Evolutionary conservation across 1,284 basidiomycete species (phyloP).

Genomic region (Apiotrichum laibachii): DNA sequence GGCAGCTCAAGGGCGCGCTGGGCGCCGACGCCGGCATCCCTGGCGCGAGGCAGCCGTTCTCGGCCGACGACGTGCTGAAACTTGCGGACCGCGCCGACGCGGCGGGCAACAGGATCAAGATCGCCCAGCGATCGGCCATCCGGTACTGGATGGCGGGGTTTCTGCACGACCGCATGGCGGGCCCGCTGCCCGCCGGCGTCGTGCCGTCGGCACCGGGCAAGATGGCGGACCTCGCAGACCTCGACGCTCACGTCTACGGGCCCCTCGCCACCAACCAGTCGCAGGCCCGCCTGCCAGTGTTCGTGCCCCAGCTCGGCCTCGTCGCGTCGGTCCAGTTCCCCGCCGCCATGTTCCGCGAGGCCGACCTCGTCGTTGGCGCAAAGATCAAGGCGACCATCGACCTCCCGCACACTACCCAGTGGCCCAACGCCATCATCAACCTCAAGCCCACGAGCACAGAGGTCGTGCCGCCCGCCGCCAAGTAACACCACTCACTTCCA

Average conservation of each 20-base stretch:
- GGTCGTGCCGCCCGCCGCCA: slow-evolving; percentile 9
- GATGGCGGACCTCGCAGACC: neutral
- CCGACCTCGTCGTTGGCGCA: slow-evolving; percentile 22
- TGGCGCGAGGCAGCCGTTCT: slow-evolving; percentile 16
- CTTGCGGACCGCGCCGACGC: slow-evolving; percentile 23
- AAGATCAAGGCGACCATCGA: slow-evolving; percentile 29
- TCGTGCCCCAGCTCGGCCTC: slow-evolving; percentile 1
- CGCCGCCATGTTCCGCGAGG: neutral
- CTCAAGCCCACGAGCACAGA: slow-evolving; percentile 1
- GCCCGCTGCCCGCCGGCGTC: slow-evolving; percentile 4
- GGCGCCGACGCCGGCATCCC: slow-evolving; percentile 23
- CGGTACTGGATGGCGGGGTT: slow-evolving; percentile 34
- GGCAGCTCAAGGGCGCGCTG: slow-evolving; percentile 85
- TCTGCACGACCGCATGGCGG: slow-evolving; percentile 10
- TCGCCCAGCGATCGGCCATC: slow-evolving; percentile 18
- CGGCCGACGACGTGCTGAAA: slow-evolving; percentile 25
- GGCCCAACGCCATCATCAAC: slow-evolving; percentile 32
- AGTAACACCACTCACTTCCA: slow-evolving; percentile 2
- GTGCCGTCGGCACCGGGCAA: too few relatives aligned
- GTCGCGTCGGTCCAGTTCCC: neutral
- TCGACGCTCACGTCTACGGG: neutral
- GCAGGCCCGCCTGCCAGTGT: too few relatives aligned
- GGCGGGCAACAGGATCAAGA: slow-evolving; percentile 23
- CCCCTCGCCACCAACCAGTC: neutral
- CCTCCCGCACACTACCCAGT: slow-evolving; percentile 2